Percentiles rank a stretch among this genome's conserved stretches.
phyloP scores from a whole-genome alignment of 768 basidiomycete genomes.

The Amanita polypyramis region DNA sequence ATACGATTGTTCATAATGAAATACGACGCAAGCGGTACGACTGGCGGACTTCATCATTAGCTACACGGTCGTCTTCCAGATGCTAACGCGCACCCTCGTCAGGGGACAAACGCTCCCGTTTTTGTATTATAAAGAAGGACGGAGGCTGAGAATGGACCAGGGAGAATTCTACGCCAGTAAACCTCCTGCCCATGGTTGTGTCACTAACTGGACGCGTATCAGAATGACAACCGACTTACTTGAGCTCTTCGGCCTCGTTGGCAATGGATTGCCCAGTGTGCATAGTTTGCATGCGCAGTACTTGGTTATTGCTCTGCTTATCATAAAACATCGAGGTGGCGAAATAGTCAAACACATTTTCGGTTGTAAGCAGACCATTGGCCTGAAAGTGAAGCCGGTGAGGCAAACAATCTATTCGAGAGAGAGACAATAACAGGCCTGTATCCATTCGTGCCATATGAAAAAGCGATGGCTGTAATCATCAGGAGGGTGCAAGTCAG shows the following conservation, averaged over 20 bases:
- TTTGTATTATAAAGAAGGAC: constrained; percentile 81
- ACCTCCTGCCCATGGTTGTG: constrained; percentile 40
- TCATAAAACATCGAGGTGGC: constrained; percentile 89
- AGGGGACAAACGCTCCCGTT: constrained; percentile 74
- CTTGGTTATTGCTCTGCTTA: constrained; percentile 88
- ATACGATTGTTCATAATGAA: constrained; percentile 86
- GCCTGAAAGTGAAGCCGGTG: constrained; percentile 31
- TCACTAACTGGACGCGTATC: constrained; percentile 4
- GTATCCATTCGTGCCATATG: constrained; percentile 89
- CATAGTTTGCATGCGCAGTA: constrained; percentile 88
- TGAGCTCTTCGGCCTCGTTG: constrained; percentile 82
- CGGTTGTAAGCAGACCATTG: constrained; percentile 63
- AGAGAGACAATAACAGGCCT: constrained; percentile 29
- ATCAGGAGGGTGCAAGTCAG: constrained; percentile 69
- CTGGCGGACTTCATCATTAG: constrained; percentile 26
- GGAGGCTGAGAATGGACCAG: constrained; percentile 75
- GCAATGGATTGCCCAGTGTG: constrained; percentile 67
- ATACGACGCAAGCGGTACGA: constrained; percentile 69
- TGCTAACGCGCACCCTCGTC: constrained; percentile 53
- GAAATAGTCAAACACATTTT: constrained; percentile 88
- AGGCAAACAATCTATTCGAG: neutral
- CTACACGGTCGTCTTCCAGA: constrained; percentile 1
- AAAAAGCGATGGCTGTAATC: constrained; percentile 79
- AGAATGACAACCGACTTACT: constrained; percentile 30
- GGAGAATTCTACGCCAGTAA: constrained; percentile 81